Evolutionary conservation across 805 yeast genomes (phyloP).

Genomic region (Sugiyamaella chiloensis): DNA sequence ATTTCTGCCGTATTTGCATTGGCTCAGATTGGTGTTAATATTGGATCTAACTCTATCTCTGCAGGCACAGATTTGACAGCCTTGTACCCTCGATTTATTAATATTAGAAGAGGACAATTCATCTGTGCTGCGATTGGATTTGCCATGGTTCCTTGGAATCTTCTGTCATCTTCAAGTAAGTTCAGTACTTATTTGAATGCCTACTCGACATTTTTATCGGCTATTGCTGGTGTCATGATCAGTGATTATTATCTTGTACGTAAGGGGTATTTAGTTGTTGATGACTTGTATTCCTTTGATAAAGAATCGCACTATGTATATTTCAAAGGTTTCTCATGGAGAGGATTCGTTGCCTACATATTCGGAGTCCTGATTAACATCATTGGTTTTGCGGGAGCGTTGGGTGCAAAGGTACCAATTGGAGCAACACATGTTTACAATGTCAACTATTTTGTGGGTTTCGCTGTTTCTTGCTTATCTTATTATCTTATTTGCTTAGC

Average conservation of each 20-base stretch:
- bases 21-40: constrained; percentile 76
- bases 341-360: constrained; percentile 77
- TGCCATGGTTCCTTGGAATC: constrained; percentile 80
- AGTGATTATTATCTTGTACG: constrained; percentile 70
- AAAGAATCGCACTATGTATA: constrained; percentile 54
- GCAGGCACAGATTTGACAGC: constrained; percentile 56
- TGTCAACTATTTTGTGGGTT: constrained; percentile 76
- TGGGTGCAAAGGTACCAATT: constrained; percentile 69
- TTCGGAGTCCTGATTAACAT: constrained; percentile 80
- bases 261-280: constrained; percentile 63
- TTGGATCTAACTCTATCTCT: constrained; percentile 50
- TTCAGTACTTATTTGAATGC: constrained; percentile 80
- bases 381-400: constrained; percentile 80
- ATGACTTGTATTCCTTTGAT: constrained; percentile 58
- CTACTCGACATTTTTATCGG: constrained; percentile 74
- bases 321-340: constrained; percentile 73
- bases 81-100: constrained; percentile 43
- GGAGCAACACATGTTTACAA: constrained; percentile 76
- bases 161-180: constrained; percentile 62
- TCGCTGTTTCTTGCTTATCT: constrained; percentile 51
- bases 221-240: constrained; percentile 68
- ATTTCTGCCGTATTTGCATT: constrained; percentile 66
- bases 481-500: constrained; percentile 49
- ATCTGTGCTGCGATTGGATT: constrained; percentile 70
- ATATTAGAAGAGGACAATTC: constrained; percentile 75